phyloP scores from a whole-genome alignment of 2,329 filamentous ascomycete genomes.

The Neonectria punicea region DNA sequence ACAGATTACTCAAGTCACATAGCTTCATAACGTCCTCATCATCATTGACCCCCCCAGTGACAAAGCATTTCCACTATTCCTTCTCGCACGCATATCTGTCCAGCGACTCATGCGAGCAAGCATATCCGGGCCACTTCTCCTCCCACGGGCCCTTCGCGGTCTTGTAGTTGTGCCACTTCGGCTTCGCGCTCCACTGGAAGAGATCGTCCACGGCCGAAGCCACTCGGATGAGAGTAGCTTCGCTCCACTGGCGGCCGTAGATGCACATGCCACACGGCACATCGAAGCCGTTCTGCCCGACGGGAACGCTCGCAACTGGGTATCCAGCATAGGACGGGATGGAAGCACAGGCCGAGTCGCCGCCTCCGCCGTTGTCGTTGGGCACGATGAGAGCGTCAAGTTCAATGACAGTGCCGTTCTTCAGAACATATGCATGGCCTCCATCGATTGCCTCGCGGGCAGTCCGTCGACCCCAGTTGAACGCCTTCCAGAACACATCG shows the following conservation, averaged over 20 bases:
- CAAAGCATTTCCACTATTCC: too few species aligned
- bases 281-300: constrained; percentile 11
- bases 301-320: constrained; percentile 14
- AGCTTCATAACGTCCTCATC: too few species aligned
- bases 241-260: constrained; percentile 15
- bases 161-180: constrained; percentile 12
- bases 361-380: constrained; percentile 7
- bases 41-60: too few species aligned
- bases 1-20: too few species aligned
- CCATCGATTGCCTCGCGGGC: too few species aligned
- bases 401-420: not conserved
- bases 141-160: constrained; percentile 20
- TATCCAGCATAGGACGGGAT: constrained; percentile 24
- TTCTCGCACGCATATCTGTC: not conserved
- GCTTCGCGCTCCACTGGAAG: constrained; percentile 15
- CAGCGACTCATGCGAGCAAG: constrained; percentile 15
- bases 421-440: too few species aligned
- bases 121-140: constrained; percentile 12
- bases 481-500: constrained; percentile 16
- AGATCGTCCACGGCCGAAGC: constrained; percentile 24
- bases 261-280: constrained; percentile 15
- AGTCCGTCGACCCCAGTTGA: not conserved
- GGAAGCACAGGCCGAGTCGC: constrained; percentile 7
- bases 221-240: constrained; percentile 13
- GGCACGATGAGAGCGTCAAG: constrained; percentile 20